phyloP scores from a whole-genome alignment of 2,329 filamentous ascomycete species.

The Hypoxylon sp. region DNA sequence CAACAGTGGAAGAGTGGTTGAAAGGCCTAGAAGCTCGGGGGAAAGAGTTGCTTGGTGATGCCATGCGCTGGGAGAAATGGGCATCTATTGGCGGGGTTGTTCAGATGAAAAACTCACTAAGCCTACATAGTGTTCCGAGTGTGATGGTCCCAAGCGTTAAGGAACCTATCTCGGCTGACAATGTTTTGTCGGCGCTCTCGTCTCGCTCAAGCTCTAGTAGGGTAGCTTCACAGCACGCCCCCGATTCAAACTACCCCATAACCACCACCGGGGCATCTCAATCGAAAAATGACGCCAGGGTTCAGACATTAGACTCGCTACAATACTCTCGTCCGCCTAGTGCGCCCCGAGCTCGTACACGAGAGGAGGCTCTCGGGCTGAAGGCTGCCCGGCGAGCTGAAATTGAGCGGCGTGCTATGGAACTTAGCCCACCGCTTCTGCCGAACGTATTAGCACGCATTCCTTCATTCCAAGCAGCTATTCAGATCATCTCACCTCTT shows the following conservation, averaged over 20 bases:
- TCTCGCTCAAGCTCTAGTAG: slow-evolving; percentile 8
- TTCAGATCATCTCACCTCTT: slow-evolving; percentile 73
- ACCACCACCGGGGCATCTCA: slow-evolving; percentile 1
- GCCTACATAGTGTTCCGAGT: slow-evolving; percentile 7
- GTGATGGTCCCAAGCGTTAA: slow-evolving; percentile 3
- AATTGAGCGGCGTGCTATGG: slow-evolving; percentile 74
- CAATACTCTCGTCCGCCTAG: slow-evolving; percentile 26
- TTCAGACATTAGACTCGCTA: no score
- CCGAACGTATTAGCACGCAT: slow-evolving; percentile 72
- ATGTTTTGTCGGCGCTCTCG: slow-evolving; percentile 4
- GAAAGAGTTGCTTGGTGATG: slow-evolving; percentile 66
- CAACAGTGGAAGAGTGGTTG: slow-evolving; percentile 78
- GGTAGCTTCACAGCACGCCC: background rate
- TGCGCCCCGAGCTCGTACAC: slow-evolving; percentile 55
- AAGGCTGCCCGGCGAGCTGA: slow-evolving; percentile 72
- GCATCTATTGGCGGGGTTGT: slow-evolving; percentile 57
- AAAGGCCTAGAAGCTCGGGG: slow-evolving; percentile 76
- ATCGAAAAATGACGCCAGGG: slow-evolving; percentile 20
- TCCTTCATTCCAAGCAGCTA: slow-evolving; percentile 76
- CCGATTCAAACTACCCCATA: background rate
- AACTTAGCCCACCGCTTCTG: slow-evolving; percentile 71
- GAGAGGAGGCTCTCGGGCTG: slow-evolving; percentile 69
- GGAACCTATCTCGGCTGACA: background rate
- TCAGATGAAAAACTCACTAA: slow-evolving; percentile 49
- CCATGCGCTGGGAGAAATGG: slow-evolving; percentile 80